phyloP scores from a whole-genome alignment of 148 eudicot species.

The Linanthus parryae region DNA sequence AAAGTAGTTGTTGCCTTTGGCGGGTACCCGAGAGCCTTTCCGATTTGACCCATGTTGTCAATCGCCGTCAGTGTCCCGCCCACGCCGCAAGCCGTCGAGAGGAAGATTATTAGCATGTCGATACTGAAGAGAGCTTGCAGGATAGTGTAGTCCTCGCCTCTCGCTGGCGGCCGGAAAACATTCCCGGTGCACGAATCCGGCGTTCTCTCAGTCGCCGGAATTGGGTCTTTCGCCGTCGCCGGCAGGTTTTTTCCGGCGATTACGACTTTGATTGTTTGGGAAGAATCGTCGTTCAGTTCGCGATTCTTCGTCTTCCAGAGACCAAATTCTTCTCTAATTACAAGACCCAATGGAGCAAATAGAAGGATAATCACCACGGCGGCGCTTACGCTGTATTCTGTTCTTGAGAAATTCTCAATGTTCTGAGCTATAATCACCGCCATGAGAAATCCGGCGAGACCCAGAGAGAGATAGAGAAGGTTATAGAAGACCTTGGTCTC shows the following conservation, averaged over 20 bases:
- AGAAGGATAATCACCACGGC: conserved; percentile 17
- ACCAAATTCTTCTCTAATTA: conserved; percentile 17
- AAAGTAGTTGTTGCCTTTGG: conserved; percentile 27
- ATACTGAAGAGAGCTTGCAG: conserved; percentile 40
- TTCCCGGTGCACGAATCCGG: conserved; percentile 21
- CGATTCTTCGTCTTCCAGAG: conserved; percentile 11
- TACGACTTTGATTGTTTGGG: conserved; percentile 13
- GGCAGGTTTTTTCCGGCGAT: not conserved
- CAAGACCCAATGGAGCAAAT: conserved; percentile 20
- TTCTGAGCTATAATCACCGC: conserved; percentile 17
- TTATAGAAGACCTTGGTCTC: conserved; percentile 35
- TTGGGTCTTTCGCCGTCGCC: not conserved
- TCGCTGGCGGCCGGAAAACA: conserved; percentile 25
- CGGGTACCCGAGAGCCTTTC: conserved; percentile 26
- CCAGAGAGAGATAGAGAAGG: conserved; percentile 30
- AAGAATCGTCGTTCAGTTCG: conserved; percentile 3
- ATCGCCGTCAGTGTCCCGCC: conserved; percentile 39
- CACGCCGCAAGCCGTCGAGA: conserved; percentile 26
- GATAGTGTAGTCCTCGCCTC: conserved; percentile 41
- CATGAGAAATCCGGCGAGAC: conserved; percentile 35
- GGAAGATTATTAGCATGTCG: conserved; percentile 36
- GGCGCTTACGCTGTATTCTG: conserved; percentile 12
- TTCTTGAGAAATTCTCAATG: not conserved
- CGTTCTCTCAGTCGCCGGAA: not conserved
- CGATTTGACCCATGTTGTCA: conserved; percentile 37